These are phyloP conservation scores for Arthroderma sp. DNA, from an alignment of 2,329 filamentous ascomycete species.

Conservation along the genomic window DNA sequence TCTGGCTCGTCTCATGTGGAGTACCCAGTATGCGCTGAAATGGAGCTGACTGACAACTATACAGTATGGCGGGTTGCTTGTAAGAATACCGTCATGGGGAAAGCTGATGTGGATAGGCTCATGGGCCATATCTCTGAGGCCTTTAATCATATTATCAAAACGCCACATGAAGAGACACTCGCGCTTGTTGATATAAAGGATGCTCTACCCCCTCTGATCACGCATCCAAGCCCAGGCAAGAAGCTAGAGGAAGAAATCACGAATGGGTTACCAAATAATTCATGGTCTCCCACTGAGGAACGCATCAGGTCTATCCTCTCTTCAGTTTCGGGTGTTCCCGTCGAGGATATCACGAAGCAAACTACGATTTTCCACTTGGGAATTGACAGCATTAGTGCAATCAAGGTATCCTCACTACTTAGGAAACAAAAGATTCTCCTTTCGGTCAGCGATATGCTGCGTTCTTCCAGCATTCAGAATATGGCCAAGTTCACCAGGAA, in stretches of 20 bases:
- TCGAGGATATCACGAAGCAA: constrained; percentile 43
- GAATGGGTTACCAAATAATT: too few species aligned
- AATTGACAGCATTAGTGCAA: constrained; percentile 81
- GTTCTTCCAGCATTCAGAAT: constrained; percentile 48
- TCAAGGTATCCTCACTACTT: constrained; percentile 64
- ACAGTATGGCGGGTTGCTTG: constrained; percentile 63
- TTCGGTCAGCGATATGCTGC: constrained; percentile 58
- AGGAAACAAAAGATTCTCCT: constrained; percentile 48
- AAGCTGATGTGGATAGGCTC: constrained; percentile 36
- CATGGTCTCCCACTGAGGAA: constrained; percentile 22
- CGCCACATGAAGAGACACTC: constrained; percentile 40
- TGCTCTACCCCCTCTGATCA: too few species aligned
- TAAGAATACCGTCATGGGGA: constrained; percentile 43
- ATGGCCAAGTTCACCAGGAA: constrained; percentile 40
- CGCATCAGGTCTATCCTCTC: constrained; percentile 37
- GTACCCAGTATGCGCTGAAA: constrained; percentile 70
- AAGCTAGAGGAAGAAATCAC: too few species aligned
- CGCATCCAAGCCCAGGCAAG: too few species aligned
- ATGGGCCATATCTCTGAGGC: constrained; percentile 47
- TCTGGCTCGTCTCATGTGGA: constrained; percentile 56
- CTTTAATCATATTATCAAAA: constrained; percentile 42
- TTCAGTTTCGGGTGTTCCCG: constrained; percentile 47
- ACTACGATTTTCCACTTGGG: constrained; percentile 71
- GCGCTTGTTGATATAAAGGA: constrained; percentile 33
- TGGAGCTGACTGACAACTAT: constrained; percentile 46